Conservation (phyloP, 1,284 basidiomycete genomes). For the Papiliotrema flavescens region DNA sequence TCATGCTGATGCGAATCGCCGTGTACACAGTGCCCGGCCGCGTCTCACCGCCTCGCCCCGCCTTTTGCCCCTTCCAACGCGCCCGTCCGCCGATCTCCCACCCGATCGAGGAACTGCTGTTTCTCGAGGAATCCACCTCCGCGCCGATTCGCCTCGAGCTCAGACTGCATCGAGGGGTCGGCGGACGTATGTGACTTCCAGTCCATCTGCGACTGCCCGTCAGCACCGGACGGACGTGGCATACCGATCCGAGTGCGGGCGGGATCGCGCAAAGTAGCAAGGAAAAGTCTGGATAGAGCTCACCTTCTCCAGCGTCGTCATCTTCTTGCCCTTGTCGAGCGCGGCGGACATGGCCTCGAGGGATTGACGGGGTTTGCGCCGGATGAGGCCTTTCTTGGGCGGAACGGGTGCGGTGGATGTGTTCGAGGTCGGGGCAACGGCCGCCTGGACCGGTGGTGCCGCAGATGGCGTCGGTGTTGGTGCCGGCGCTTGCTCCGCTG, state of each 20-base stretch:
- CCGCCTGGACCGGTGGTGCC: background rate
- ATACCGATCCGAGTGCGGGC: too few relatives aligned
- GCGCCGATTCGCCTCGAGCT: conserved; percentile 40
- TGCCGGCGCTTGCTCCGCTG: background rate
- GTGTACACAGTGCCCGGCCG: background rate
- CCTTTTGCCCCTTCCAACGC: conserved; percentile 8
- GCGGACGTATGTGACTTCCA: conserved; percentile 41
- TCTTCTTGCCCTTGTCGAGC: conserved; percentile 44
- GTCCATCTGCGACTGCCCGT: conserved; percentile 43
- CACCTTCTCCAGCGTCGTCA: conserved; percentile 49
- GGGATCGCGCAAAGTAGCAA: too few relatives aligned
- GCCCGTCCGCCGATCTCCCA: conserved; percentile 33
- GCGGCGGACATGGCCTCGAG: conserved; percentile 46
- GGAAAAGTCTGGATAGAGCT: conserved; percentile 6
- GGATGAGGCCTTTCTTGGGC: conserved; percentile 12
- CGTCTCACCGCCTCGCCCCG: background rate
- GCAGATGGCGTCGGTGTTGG: background rate
- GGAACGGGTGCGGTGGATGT: too few relatives aligned
- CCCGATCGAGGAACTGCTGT: conserved; percentile 43
- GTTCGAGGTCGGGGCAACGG: background rate
- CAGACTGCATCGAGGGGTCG: conserved; percentile 23
- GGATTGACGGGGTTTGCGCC: conserved; percentile 42
- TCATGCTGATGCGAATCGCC: too few relatives aligned
- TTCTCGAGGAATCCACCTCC: conserved; percentile 44
- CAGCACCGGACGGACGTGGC: conserved; percentile 1